Evolutionary conservation across 164 flowering plant species (phyloP).

Genomic region (Nelumbo lutea): DNA sequence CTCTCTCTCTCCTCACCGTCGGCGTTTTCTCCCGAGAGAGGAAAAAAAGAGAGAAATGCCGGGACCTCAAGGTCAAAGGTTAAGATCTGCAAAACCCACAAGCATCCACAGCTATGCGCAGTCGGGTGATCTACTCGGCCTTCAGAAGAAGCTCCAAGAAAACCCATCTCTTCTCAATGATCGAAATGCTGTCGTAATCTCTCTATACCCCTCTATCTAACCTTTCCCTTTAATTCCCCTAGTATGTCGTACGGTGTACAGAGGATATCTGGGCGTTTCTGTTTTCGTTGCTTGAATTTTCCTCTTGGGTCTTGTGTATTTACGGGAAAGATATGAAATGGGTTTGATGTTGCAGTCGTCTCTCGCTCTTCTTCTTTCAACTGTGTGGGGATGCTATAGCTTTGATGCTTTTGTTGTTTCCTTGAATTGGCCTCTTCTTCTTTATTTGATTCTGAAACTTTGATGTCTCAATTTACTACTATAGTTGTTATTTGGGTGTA

Average conservation of each 20-base stretch:
- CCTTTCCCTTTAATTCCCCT: too few relatives aligned
- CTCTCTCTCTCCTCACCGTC: background rate
- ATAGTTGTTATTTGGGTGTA: too few relatives aligned
- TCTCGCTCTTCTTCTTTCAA: background rate
- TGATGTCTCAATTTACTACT: too few relatives aligned
- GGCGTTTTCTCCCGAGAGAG: background rate
- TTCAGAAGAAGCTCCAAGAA: constrained; percentile 55
- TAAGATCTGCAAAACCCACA: constrained; percentile 51
- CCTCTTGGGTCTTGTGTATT: too few relatives aligned
- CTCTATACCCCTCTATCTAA: constrained; percentile 9
- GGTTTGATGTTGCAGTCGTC: background rate
- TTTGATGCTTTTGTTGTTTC: background rate
- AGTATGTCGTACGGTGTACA: too few relatives aligned
- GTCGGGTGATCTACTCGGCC: constrained; percentile 59
- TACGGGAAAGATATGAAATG: background rate
- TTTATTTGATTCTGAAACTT: too few relatives aligned
- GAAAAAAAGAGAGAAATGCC: constrained; percentile 24
- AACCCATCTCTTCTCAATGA: constrained; percentile 86
- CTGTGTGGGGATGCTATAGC: too few relatives aligned
- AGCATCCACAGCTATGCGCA: constrained; percentile 78
- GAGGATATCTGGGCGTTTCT: too few relatives aligned
- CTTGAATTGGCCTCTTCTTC: background rate
- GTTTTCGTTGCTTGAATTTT: background rate
- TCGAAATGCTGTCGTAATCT: constrained; percentile 68
- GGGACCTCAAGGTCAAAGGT: constrained; percentile 35